A percentile compares a stretch with the other conserved stretches of the same genome.
Evolutionary conservation across 306 rosid genomes (phyloP).

Genomic region (Acacia confusa): DNA sequence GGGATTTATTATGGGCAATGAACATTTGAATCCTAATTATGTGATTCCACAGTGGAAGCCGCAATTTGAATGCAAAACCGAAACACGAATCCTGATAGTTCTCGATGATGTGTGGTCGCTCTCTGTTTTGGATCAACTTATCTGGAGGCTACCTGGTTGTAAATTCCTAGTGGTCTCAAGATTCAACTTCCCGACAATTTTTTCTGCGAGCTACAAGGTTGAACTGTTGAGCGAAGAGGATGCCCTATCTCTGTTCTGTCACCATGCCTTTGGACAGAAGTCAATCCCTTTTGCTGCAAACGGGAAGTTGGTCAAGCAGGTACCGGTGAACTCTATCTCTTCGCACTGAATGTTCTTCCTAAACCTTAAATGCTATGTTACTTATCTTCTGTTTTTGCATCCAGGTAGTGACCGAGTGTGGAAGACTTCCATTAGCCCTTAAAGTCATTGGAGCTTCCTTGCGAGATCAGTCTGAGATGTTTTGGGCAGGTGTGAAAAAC

Average conservation of each 20-base stretch:
- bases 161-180: conserved; percentile 75
- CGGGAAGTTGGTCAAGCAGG: conserved; percentile 79
- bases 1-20: conserved; percentile 62
- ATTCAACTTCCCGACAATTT: conserved; percentile 47
- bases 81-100: conserved; percentile 56
- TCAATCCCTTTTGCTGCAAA: conserved; percentile 61
- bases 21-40: conserved; percentile 38
- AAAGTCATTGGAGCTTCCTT: conserved; percentile 93
- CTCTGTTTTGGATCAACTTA: conserved; percentile 50
- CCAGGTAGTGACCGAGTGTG: conserved; percentile 80
- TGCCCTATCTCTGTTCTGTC: conserved; percentile 80
- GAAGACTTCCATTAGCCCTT: conserved; percentile 87
- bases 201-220: conserved; percentile 54
- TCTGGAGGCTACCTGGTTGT: conserved; percentile 64
- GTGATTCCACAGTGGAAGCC: conserved; percentile 51
- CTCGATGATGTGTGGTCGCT: conserved; percentile 88
- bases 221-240: conserved; percentile 69
- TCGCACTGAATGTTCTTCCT: neutral
- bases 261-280: conserved; percentile 81
- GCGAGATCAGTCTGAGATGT: conserved; percentile 67
- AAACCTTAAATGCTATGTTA: neutral
- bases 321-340: conserved; percentile 24
- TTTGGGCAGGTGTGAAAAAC: conserved; percentile 69
- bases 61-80: conserved; percentile 38
- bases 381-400: conserved; percentile 11